Evolutionary conservation across 202 grass and related monocot species (phyloP).

Genomic region (Zizania palustris): DNA sequence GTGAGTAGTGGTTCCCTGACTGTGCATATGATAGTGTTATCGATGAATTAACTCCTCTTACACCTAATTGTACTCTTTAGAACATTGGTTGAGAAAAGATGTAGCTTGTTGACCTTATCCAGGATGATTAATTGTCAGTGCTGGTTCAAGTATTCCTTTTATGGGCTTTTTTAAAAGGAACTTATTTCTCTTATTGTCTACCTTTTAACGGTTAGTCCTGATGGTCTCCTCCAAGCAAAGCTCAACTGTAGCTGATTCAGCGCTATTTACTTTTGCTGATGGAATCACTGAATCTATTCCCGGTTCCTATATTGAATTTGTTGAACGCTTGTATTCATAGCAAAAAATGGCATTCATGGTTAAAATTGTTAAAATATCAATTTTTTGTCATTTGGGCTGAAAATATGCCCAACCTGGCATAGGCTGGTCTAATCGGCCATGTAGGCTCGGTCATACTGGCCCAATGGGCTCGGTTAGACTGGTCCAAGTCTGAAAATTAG

Average conservation of each 20-base stretch:
- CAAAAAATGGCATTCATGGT: no score
- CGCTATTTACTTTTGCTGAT: slow-evolving; percentile 75
- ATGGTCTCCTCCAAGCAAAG: slow-evolving; percentile 97
- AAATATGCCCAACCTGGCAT: no score
- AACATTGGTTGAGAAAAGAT: neutral
- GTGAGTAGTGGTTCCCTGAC: neutral
- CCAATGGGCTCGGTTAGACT: no score
- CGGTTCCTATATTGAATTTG: slow-evolving; percentile 94
- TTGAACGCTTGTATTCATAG: no score
- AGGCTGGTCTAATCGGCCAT: no score
- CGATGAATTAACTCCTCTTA: slow-evolving; percentile 15
- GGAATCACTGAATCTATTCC: slow-evolving; percentile 70
- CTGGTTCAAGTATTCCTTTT: slow-evolving; percentile 3
- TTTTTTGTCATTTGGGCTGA: no score
- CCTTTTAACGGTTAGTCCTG: slow-evolving; percentile 78
- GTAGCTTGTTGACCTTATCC: neutral
- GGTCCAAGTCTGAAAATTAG: no score
- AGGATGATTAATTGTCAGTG: neutral
- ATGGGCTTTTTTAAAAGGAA: neutral
- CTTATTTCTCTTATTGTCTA: neutral
- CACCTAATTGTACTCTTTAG: slow-evolving; percentile 13
- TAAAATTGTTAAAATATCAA: no score
- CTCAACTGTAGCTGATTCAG: slow-evolving; percentile 90
- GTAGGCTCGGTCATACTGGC: no score
- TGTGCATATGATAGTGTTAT: neutral